A percentile compares a stretch with the other conserved stretches of the same genome.
These are phyloP conservation scores for Xylaria polymorpha DNA, from an alignment of 2,329 filamentous ascomycete species.

Conservation along the genomic window DNA sequence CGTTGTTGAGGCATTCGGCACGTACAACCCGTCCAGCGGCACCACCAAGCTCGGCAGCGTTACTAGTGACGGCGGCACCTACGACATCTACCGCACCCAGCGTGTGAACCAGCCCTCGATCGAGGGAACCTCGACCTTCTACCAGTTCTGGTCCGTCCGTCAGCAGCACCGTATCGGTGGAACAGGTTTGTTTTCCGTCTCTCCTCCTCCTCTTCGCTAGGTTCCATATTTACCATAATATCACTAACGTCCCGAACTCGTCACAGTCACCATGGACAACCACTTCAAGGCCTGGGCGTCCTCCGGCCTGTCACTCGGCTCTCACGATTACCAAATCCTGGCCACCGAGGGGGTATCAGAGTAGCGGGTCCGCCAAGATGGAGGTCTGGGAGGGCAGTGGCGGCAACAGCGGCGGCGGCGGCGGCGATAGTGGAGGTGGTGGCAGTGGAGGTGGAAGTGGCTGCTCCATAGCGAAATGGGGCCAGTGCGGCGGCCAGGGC, in stretches of 20 bases:
- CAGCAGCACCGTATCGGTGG: constrained; percentile 55
- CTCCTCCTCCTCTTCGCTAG: not conserved
- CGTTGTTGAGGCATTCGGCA: constrained; percentile 59
- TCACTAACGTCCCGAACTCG: constrained; percentile 25
- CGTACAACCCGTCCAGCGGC: constrained; percentile 55
- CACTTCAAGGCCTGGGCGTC: constrained; percentile 50
- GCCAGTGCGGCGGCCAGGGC: constrained; percentile 35
- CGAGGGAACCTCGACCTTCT: constrained; percentile 60
- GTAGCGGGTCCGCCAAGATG: constrained; percentile 37
- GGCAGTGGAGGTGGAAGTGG: constrained; percentile 6
- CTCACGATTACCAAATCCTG: constrained; percentile 51
- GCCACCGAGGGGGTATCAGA: constrained; percentile 53
- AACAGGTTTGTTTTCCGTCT: constrained; percentile 29
- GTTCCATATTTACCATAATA: not conserved
- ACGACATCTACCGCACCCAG: constrained; percentile 52
- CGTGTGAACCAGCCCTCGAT: constrained; percentile 58
- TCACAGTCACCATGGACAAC: constrained; percentile 46
- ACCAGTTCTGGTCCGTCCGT: constrained; percentile 64
- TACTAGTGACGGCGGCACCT: constrained; percentile 51
- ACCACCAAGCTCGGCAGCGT: constrained; percentile 50
- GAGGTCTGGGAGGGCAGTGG: constrained; percentile 24
- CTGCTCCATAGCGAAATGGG: constrained; percentile 20
- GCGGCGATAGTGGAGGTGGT: not conserved
- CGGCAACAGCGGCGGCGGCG: not conserved
- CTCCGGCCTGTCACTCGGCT: constrained; percentile 46